Base-by-base conservation (phyloP, 2,329 filamentous ascomycete genomes). In the Dothideomycetes sp. region DNA sequence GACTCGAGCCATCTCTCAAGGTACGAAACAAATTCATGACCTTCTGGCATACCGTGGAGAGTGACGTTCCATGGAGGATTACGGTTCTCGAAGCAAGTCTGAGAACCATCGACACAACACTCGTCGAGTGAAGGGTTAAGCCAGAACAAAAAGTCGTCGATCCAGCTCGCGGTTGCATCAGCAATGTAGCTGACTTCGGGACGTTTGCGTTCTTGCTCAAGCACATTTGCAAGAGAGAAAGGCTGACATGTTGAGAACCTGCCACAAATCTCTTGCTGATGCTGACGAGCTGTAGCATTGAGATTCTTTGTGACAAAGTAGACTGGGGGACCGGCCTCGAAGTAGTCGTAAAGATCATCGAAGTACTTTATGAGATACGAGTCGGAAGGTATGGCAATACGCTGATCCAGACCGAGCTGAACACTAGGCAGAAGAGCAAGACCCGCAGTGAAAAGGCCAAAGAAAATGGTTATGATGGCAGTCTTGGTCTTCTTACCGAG, bases 301-400 rank as follows among this genome's bases (percentile, higher is more conserved):
- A 91, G 69, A 34, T 82, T 75, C 15, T 80, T 78, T 3, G 88
- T 86, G 32, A 98, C 86, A 59, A 98, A 98, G 61, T 96, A 98
- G 6, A 98, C 87, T 0, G 91, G 91, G 34, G 91, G 89, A 0
- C 91, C 93, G 12, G 80, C 80, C 46, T 88, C 84, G 52, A 96
- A 82, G 58, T 98, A 98, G 45, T 79, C 78, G 59, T 95, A 94
- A 20, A 98, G 69, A 58, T 98, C 91, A 55, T 96, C 87, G 64
- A 98, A 98, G 62, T 94, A 98, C 8, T 83, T 78, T 47, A 98
- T 94, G 36, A 98, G 69, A 58, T 98, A 98, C 1, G 89, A 96
- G 53, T 85, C 88, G 49, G 84, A 84, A 0, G 91, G 91, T 44
- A 98, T 83, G 9, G 91, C 91, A 41, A 95, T 89, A 13, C 91